Conservation (phyloP, 2,329 filamentous ascomycete genomes). For the Graphium sp. region DNA sequence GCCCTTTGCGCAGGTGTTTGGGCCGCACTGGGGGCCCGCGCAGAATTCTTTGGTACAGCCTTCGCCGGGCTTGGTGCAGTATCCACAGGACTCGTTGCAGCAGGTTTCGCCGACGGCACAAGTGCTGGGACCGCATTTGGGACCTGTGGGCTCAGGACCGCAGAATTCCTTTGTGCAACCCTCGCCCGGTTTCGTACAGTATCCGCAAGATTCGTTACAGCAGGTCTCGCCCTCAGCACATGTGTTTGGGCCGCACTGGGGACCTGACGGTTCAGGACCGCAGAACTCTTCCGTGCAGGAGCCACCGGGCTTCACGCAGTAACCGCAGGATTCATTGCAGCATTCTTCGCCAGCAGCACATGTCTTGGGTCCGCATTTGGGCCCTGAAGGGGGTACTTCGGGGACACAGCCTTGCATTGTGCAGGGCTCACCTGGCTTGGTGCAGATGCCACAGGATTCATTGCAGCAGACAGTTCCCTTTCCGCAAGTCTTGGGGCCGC, state of each 20-base stretch:
- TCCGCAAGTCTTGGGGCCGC: constrained; percentile 1
- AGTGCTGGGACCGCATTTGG: constrained; percentile 1
- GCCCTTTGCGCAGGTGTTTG: neutral
- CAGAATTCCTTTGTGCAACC: constrained; percentile 3
- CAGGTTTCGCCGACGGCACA: constrained; percentile 1
- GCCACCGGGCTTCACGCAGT: constrained; percentile 5
- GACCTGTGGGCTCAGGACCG: no score
- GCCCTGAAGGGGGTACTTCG: neutral
- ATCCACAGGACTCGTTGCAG: constrained; percentile 4
- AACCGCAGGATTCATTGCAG: constrained; percentile 8
- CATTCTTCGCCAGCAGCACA: constrained; percentile 5
- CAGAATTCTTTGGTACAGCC: constrained; percentile 6
- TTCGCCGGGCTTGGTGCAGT: constrained; percentile 6
- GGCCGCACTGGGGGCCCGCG: constrained; percentile 1
- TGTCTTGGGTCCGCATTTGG: constrained; percentile 1
- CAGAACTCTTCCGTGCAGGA: constrained; percentile 1
- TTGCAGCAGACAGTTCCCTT: constrained; percentile 7
- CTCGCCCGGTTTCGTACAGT: constrained; percentile 1
- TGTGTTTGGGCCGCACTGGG: neutral
- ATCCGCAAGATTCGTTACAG: constrained; percentile 1
- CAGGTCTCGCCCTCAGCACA: neutral
- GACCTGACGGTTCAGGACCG: neutral
- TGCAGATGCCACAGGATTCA: constrained; percentile 7
- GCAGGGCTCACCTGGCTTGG: constrained; percentile 5
- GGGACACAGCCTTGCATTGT: constrained; percentile 6